phyloP scores from a whole-genome alignment of 2,329 filamentous ascomycete genomes.

The Chrysoporthe deuterocubensis region DNA sequence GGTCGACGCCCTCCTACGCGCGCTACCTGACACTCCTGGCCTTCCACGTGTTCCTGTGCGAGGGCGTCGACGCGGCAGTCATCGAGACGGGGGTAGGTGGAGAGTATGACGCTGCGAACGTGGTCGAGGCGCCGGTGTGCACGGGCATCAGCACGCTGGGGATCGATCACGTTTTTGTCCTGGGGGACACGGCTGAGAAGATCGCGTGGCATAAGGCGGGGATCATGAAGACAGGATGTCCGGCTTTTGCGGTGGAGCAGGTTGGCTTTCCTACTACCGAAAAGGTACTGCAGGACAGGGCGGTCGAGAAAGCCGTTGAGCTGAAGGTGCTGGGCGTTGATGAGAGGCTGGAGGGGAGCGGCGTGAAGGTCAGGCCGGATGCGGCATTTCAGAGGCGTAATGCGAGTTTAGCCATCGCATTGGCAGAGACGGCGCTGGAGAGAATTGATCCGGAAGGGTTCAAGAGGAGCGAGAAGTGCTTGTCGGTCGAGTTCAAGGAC shows the following conservation, averaged over 20 bases:
- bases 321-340: conserved; percentile 53
- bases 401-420: conserved; percentile 50
- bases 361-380: conserved; percentile 49
- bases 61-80: conserved; percentile 65
- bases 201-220: conserved; percentile 78
- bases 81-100: conserved; percentile 72
- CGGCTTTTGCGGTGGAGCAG: conserved; percentile 63
- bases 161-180: conserved; percentile 68
- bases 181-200: conserved; percentile 65
- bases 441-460: conserved; percentile 46
- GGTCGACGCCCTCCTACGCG: conserved; percentile 59
- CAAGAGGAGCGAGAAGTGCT: conserved; percentile 31
- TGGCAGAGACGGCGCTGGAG: conserved; percentile 54
- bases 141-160: conserved; percentile 68
- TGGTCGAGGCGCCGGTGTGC: conserved; percentile 61
- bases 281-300: conserved; percentile 61
- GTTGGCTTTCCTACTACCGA: conserved; percentile 42
- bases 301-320: conserved; percentile 54
- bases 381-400: conserved; percentile 65
- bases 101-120: conserved; percentile 71
- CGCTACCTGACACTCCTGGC: conserved; percentile 65
- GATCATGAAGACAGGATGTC: conserved; percentile 65
- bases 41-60: conserved; percentile 67
- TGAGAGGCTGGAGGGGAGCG: conserved; percentile 43
- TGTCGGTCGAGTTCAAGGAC: conserved; percentile 68